Evolutionary conservation across 208 protist species (phyloP).

Genomic region (Leishmania lainsoni): DNA sequence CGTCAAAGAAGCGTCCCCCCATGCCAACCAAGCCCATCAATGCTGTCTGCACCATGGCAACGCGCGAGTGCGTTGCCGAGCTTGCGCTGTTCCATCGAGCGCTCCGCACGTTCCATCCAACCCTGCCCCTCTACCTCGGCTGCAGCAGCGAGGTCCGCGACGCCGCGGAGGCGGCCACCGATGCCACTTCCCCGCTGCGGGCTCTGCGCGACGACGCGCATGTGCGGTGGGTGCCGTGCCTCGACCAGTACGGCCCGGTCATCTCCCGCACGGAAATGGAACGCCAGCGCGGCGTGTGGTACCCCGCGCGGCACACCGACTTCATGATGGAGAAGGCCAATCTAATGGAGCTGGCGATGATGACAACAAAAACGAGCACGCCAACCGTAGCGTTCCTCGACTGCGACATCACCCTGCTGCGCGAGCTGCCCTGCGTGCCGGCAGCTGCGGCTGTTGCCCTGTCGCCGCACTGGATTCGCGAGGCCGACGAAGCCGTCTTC

Average conservation of each 20-base stretch:
- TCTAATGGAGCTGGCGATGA: constrained; percentile 72
- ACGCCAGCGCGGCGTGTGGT: constrained; percentile 64
- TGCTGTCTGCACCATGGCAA: constrained; percentile 82
- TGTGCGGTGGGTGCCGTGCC: constrained; percentile 66
- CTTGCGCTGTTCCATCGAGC: constrained; percentile 67
- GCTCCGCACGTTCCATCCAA: constrained; percentile 62
- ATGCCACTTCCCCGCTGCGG: constrained; percentile 3
- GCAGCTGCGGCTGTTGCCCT: constrained; percentile 40
- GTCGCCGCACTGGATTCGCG: constrained; percentile 64
- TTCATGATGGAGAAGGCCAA: constrained; percentile 92
- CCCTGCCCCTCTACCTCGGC: constrained; percentile 57
- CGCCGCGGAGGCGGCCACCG: neutral
- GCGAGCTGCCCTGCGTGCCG: constrained; percentile 45
- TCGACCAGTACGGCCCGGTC: constrained; percentile 58
- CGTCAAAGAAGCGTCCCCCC: neutral
- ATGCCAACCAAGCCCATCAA: constrained; percentile 37
- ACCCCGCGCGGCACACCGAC: constrained; percentile 68
- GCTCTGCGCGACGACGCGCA: constrained; percentile 28
- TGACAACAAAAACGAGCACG: constrained; percentile 4
- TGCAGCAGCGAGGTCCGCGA: constrained; percentile 45
- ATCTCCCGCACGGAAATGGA: constrained; percentile 78
- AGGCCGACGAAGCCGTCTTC: constrained; percentile 63
- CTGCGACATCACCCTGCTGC: constrained; percentile 72
- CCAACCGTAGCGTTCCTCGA: constrained; percentile 64
- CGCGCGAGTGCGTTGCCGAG: constrained; percentile 78